phyloP scores from a whole-genome alignment of 129 eudicot genomes.

The Tanacetum coccineum region DNA sequence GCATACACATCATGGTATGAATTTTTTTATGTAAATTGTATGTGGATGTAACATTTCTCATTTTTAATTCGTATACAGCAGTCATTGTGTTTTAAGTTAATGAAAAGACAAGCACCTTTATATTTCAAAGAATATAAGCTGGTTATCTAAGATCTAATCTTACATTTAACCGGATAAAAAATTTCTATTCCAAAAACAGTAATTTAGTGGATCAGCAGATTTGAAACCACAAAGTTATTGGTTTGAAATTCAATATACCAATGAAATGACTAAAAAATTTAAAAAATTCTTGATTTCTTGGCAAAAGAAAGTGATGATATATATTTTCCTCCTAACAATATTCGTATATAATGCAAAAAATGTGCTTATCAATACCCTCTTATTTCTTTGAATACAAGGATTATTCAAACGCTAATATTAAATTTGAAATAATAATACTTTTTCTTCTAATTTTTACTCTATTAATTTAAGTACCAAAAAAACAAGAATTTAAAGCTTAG shows the following conservation, averaged over 20 bases:
- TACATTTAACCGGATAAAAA: not conserved
- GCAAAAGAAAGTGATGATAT: no score
- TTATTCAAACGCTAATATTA: conserved; percentile 33
- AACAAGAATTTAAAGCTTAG: conserved; percentile 36
- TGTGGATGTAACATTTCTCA: no score
- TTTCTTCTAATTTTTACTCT: conserved; percentile 43
- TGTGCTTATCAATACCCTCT: conserved; percentile 21
- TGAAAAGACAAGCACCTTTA: not conserved
- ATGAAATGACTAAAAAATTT: no score
- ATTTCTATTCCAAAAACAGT: not conserved
- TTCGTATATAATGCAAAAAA: conserved; percentile 9
- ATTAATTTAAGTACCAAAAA: conserved; percentile 34
- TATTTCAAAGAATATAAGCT: not conserved
- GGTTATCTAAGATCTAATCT: not conserved
- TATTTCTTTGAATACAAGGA: conserved; percentile 36
- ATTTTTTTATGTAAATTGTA: no score
- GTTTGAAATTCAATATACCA: no score
- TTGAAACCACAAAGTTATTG: no score
- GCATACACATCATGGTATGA: no score
- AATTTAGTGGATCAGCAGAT: not conserved
- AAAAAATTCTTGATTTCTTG: no score
- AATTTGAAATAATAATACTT: conserved; percentile 34
- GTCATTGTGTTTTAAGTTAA: not conserved
- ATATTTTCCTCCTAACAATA: no score
- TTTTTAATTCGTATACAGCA: not conserved